Base-by-base conservation (phyloP, 768 basidiomycete species). In the Austroboletus eburneus region DNA sequence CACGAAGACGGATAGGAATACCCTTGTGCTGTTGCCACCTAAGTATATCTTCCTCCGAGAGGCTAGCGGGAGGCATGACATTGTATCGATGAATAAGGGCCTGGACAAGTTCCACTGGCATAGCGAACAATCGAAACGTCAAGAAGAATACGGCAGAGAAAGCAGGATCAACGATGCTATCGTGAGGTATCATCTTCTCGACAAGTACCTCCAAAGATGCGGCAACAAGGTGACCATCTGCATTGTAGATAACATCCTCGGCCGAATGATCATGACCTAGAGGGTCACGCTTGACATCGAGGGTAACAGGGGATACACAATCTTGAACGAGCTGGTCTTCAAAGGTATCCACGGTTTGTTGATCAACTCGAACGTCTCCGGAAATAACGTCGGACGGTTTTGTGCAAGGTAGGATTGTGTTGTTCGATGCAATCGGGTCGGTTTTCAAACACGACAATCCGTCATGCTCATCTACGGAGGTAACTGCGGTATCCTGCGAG, bases 101-200 rank as follows among this genome's bases (percentile, higher is more conserved):
- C 18, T 85, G 79, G 9, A 91, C 78, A 22, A 99, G 78, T 40
- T 88, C 83, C 7, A 68, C 43, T 2, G 96, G 88, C 0, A 85
- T 79, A 2, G 87, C 81, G 69, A 96, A 97, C 45, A 97, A 69
- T 24, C 95, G 82, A 75, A 98, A 99, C 0, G 94, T 97, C 57
- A 94, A 74, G 75, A 94, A 94, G 72, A 99, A 98, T 24, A 93
- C 86, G 5, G 85, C 80, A 13, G 85, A 78, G 64, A 97, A 94
- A 0, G 83, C 80, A 16, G 87, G 74, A 59, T 97, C 94, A 45
- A 92, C 91, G 36, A 93, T 79, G 48, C 83, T 84, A 60, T 92
- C 91, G 61, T 96, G 91, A 5, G 94, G 92, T 17, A 95, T 95
- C 85, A 98, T 87, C 70, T 91, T 93, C 70, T 95, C 93, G n/a